A percentile compares a stretch with the other conserved stretches of the same genome.
Evolutionary conservation across 257 asterid species (phyloP).

Genomic region (Primulina tabacum): DNA sequence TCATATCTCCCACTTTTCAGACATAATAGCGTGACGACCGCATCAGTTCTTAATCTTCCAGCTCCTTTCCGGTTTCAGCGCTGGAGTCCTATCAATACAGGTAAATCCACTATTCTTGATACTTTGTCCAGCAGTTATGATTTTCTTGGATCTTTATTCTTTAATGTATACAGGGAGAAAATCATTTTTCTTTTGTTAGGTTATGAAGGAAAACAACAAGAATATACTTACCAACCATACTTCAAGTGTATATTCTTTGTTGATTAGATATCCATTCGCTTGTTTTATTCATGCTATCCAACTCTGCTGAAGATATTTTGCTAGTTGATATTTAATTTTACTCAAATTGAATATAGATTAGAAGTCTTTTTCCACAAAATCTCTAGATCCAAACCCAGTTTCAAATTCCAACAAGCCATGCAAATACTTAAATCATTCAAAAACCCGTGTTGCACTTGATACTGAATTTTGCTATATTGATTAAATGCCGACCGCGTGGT

Average conservation of each 20-base stretch:
- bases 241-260: neutral
- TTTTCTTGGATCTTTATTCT: neutral
- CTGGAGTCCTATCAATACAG: conserved; percentile 65
- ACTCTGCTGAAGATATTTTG: no score
- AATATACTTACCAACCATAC: neutral
- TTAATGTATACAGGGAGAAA: neutral
- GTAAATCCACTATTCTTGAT: conserved; percentile 27
- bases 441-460: neutral
- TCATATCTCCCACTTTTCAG: conserved; percentile 56
- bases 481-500: neutral
- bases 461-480: neutral
- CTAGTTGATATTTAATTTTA: neutral
- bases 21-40: conserved; percentile 39
- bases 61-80: conserved; percentile 52
- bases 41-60: conserved; percentile 45
- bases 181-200: no score
- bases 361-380: neutral
- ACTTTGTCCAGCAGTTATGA: neutral
- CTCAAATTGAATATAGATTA: neutral
- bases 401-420: neutral
- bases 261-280: neutral
- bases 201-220: no score
- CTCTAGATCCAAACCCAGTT: neutral
- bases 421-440: neutral
- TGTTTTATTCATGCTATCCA: neutral